Conservation (phyloP, 2,329 filamentous ascomycete species). For the Lachnellula occidentalis region DNA sequence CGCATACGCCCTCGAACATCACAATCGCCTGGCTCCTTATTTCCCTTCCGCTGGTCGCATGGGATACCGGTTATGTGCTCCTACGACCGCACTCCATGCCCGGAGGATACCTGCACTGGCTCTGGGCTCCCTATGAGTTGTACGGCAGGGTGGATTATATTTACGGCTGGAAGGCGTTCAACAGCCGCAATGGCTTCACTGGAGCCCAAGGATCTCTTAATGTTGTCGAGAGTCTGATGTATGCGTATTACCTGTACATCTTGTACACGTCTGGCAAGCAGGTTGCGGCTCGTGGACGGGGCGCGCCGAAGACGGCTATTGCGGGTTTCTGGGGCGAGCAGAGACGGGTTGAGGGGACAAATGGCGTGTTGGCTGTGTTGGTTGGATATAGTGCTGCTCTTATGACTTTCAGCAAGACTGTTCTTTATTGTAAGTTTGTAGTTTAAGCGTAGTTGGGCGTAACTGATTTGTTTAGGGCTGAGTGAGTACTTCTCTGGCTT, state of each 20-base stretch:
- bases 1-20: conserved; percentile 54
- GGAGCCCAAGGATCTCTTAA: conserved; percentile 58
- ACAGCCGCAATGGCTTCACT: conserved; percentile 57
- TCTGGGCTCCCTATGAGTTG: conserved; percentile 61
- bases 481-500: conserved; percentile 58
- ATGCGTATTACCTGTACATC: conserved; percentile 54
- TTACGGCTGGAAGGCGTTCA: conserved; percentile 59
- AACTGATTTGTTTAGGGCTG: conserved; percentile 39
- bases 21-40: conserved; percentile 56
- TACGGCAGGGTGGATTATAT: conserved; percentile 62
- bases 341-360: conserved; percentile 45
- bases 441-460: neutral
- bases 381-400: conserved; percentile 53
- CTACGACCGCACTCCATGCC: conserved; percentile 64
- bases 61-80: conserved; percentile 61
- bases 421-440: conserved; percentile 54
- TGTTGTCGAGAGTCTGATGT: conserved; percentile 52
- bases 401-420: conserved; percentile 63
- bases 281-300: conserved; percentile 24
- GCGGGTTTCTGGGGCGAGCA: conserved; percentile 42
- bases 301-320: conserved; percentile 28
- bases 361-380: conserved; percentile 50
- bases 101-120: conserved; percentile 52
- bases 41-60: conserved; percentile 60
- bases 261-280: conserved; percentile 39